Evolutionary conservation across 2,329 filamentous ascomycete genomes (phyloP).

Genomic region (Alternaria brassicicola): DNA sequence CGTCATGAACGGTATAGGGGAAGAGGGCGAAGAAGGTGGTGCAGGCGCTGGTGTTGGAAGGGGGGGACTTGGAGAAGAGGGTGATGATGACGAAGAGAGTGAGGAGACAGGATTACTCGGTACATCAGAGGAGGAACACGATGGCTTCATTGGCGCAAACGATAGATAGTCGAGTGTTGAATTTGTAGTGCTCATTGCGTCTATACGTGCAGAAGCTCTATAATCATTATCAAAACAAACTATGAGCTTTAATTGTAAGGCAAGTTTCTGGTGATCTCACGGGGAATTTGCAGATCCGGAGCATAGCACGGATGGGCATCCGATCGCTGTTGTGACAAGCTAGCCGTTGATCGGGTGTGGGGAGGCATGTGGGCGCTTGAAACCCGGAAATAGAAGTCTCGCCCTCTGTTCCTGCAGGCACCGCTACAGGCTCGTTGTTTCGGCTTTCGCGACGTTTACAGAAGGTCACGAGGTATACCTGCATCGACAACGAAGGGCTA

Average conservation of each 20-base stretch:
- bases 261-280: background rate
- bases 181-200: conserved; percentile 4
- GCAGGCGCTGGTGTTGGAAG: conserved; percentile 45
- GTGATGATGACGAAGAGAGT: conserved; percentile 33
- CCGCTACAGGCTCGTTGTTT: conserved; percentile 4
- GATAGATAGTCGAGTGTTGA: conserved; percentile 11
- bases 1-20: conserved; percentile 70
- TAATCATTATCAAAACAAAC: background rate
- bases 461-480: background rate
- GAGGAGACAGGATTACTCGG: conserved; percentile 51
- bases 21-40: conserved; percentile 38
- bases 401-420: conserved; percentile 6
- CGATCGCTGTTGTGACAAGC: conserved; percentile 7
- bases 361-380: background rate
- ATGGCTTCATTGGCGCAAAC: conserved; percentile 23
- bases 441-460: conserved; percentile 3
- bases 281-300: conserved; percentile 4
- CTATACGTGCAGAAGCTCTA: background rate
- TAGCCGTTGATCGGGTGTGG: conserved; percentile 5
- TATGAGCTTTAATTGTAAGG: background rate
- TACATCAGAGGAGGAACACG: conserved; percentile 30
- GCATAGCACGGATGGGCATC: background rate
- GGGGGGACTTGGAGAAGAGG: conserved; percentile 46
- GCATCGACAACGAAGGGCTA: conserved; percentile 13
- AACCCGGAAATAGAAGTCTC: background rate